Percentiles rank a stretch among this genome's conserved stretches.
phyloP scores from a whole-genome alignment of 805 yeast species.

The Ogataea ganodermae region DNA sequence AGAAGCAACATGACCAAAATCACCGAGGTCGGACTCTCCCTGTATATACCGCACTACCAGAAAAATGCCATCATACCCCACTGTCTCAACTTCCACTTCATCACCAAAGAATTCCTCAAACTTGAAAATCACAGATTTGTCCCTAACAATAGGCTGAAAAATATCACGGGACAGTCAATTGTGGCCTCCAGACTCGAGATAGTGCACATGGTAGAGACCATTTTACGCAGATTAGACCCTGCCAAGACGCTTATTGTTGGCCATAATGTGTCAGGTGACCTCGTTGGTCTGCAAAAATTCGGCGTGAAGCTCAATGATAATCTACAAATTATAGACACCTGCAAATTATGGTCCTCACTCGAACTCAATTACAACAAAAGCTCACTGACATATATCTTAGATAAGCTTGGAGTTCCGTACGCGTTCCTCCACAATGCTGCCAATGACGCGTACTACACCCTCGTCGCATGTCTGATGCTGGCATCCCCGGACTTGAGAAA shows the following conservation, averaged over 20 bases:
- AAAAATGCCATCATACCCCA: constrained; percentile 33
- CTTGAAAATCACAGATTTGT: constrained; percentile 28
- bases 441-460: constrained; percentile 36
- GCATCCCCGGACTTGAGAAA: constrained; percentile 30
- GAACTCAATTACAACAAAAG: constrained; percentile 15
- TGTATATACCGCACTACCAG: constrained; percentile 35
- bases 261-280: constrained; percentile 32
- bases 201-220: constrained; percentile 15
- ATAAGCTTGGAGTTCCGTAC: constrained; percentile 31
- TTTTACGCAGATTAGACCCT: constrained; percentile 18
- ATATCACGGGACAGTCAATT: constrained; percentile 33
- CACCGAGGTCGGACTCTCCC: constrained; percentile 33
- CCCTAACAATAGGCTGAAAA: constrained; percentile 30
- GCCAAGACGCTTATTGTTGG: constrained; percentile 29
- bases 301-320: constrained; percentile 19
- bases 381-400: constrained; percentile 28
- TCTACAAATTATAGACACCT: constrained; percentile 34
- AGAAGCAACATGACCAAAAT: constrained; percentile 16
- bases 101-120: constrained; percentile 25
- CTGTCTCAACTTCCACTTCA: constrained; percentile 31
- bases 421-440: constrained; percentile 36
- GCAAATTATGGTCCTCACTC: constrained; percentile 29
- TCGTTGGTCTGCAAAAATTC: constrained; percentile 21
- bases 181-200: constrained; percentile 21
- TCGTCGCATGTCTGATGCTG: constrained; percentile 30